Evolutionary conservation across 2,329 filamentous ascomycete genomes (phyloP).

Genomic region (Hypoxylon sp.): DNA sequence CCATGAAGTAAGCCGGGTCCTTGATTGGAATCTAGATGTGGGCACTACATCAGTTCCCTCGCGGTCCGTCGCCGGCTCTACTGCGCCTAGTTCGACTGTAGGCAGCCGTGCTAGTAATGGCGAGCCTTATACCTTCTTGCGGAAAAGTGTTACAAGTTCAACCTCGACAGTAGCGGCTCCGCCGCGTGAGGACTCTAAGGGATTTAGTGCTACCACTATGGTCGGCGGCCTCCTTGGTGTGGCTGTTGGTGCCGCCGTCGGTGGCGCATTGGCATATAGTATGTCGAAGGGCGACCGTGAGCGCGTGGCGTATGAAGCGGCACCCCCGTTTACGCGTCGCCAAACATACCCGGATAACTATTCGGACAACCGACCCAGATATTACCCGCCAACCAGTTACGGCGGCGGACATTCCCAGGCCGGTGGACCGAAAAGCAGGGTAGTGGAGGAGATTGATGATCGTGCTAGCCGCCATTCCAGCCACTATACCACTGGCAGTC

Average conservation of each 20-base stretch:
- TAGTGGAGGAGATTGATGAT: conserved; percentile 59
- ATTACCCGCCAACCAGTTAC: conserved; percentile 57
- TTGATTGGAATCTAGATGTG: conserved; percentile 66
- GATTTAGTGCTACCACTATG: conserved; percentile 70
- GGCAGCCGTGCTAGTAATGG: conserved; percentile 45
- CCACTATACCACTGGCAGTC: conserved; percentile 55
- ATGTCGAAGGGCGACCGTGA: conserved; percentile 73
- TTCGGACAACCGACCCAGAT: conserved; percentile 55
- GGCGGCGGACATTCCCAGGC: conserved; percentile 57
- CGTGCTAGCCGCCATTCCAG: conserved; percentile 59
- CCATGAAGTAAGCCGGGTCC: conserved; percentile 61
- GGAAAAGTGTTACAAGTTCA: conserved; percentile 57
- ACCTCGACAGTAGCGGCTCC: conserved; percentile 54
- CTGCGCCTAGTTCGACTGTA: conserved; percentile 43
- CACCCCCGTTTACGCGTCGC: conserved; percentile 59
- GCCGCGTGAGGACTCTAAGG: conserved; percentile 49
- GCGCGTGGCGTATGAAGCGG: conserved; percentile 57
- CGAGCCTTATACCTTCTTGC: conserved; percentile 51
- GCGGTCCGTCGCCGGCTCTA: conserved; percentile 45
- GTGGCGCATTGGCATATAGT: conserved; percentile 75
- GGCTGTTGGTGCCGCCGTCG: conserved; percentile 81
- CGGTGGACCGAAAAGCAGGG: conserved; percentile 49
- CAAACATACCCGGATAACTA: conserved; percentile 63
- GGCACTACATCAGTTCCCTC: conserved; percentile 51
- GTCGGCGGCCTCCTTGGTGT: conserved; percentile 81